phyloP scores from a whole-genome alignment of 2,329 filamentous ascomycete species.

The Hirsutella thompsonii region DNA sequence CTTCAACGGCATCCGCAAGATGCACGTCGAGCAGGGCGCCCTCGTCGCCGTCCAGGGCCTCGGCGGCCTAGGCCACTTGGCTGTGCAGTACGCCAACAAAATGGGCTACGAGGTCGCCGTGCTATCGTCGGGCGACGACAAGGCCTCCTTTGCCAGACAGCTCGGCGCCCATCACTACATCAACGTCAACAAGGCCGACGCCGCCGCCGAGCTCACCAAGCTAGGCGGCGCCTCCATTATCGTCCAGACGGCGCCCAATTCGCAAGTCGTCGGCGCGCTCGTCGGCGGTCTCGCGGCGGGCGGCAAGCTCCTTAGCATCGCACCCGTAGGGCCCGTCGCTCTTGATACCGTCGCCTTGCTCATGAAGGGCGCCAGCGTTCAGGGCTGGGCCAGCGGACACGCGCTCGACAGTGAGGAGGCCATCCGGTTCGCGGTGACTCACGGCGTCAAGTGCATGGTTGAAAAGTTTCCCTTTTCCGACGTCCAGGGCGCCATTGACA shows the following conservation, averaged over 20 bases:
- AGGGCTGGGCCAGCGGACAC: conserved; percentile 51
- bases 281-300: conserved; percentile 36
- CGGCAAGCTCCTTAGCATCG: conserved; percentile 49
- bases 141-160: conserved; percentile 50
- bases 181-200: conserved; percentile 38
- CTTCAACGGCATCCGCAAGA: conserved; percentile 45
- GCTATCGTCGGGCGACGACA: conserved; percentile 51
- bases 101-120: conserved; percentile 67
- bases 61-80: conserved; percentile 65
- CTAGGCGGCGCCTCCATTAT: conserved; percentile 52
- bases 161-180: conserved; percentile 32
- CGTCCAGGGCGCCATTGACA: conserved; percentile 29
- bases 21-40: conserved; percentile 35
- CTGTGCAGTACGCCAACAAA: conserved; percentile 60
- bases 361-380: conserved; percentile 41
- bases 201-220: conserved; percentile 32
- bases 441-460: conserved; percentile 51
- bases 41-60: conserved; percentile 52
- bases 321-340: conserved; percentile 32
- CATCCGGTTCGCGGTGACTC: conserved; percentile 47
- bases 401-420: conserved; percentile 53
- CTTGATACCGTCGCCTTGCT: conserved; percentile 30
- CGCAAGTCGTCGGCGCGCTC: conserved; percentile 38
- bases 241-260: conserved; percentile 49
- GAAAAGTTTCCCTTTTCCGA: conserved; percentile 50